Conservation (phyloP, 164 flowering plant genomes). For the Stephania japonica region DNA sequence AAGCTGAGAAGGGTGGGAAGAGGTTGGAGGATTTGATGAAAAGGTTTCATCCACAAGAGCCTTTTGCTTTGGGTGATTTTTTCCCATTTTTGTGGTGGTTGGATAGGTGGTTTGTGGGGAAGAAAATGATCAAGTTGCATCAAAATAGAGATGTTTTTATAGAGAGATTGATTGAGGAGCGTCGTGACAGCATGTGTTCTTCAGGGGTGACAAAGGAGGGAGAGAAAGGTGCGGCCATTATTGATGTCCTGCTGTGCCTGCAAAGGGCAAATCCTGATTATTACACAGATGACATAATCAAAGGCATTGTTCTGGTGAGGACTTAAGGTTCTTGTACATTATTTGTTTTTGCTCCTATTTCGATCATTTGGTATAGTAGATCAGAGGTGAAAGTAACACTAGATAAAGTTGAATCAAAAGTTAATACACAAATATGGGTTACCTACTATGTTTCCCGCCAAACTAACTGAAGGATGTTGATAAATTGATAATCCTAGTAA, state of each 20-base stretch:
- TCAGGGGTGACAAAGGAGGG: not conserved
- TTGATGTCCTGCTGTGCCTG: slow-evolving; percentile 20
- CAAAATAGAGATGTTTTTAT: slow-evolving; percentile 20
- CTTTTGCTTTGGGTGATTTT: slow-evolving; percentile 17
- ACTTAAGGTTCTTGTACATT: not conserved
- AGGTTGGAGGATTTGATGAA: slow-evolving; percentile 11
- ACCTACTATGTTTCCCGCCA: too few relatives aligned
- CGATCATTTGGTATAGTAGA: too few relatives aligned
- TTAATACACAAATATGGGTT: too few relatives aligned
- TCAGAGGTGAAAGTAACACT: too few relatives aligned
- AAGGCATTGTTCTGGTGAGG: slow-evolving; percentile 25
- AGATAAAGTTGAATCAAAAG: too few relatives aligned
- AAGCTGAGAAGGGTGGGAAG: slow-evolving; percentile 9
- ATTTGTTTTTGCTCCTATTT: too few relatives aligned
- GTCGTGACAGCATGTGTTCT: not conserved
- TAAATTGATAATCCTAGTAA: too few relatives aligned
- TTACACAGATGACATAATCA: slow-evolving; percentile 23
- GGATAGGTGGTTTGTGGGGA: slow-evolving; percentile 16
- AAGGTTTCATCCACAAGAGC: slow-evolving; percentile 1
- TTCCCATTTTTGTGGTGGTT: slow-evolving; percentile 24
- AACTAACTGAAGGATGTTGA: too few relatives aligned
- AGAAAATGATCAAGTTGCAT: slow-evolving; percentile 9
- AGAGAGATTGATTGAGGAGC: slow-evolving; percentile 24
- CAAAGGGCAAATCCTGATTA: slow-evolving; percentile 24
- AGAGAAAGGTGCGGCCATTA: slow-evolving; percentile 15